Percentiles rank a stretch among this genome's conserved stretches.
phyloP scores from a whole-genome alignment of 345 rosid species.

The Murraya paniculata region DNA sequence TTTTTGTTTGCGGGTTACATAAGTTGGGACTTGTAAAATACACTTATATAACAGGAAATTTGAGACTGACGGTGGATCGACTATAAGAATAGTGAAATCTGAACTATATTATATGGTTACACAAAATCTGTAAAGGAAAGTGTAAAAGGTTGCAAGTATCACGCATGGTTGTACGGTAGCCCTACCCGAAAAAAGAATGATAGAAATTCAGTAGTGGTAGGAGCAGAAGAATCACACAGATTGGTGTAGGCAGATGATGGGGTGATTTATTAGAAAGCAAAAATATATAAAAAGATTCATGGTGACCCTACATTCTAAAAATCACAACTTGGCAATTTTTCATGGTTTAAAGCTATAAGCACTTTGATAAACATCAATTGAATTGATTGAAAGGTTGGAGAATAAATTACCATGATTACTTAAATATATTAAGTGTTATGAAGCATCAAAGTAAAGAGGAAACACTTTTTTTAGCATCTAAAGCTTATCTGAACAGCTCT shows the following conservation, averaged over 20 bases:
- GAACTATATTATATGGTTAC: too few relatives aligned
- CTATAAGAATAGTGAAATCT: too few relatives aligned
- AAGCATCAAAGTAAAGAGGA: constrained; percentile 8
- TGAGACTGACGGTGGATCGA: too few relatives aligned
- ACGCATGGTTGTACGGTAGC: not conserved
- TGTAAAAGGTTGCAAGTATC: too few relatives aligned
- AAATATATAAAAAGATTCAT: not conserved
- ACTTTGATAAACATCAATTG: constrained; percentile 8
- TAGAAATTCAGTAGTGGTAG: constrained; percentile 22
- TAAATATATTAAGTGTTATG: not conserved
- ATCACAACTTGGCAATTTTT: constrained; percentile 18
- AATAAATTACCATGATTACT: not conserved
- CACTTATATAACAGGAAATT: too few relatives aligned
- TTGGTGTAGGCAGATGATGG: not conserved
- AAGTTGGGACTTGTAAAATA: too few relatives aligned
- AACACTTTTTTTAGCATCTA: constrained; percentile 12
- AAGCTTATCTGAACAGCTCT: constrained; percentile 17
- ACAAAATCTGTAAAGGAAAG: too few relatives aligned
- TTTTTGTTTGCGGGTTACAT: too few relatives aligned
- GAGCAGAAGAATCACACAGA: constrained; percentile 18
- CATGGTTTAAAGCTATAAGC: not conserved
- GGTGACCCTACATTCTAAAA: constrained; percentile 8
- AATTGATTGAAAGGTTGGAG: not conserved
- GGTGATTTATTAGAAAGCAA: not conserved
- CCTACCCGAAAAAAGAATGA: not conserved